Conservation (phyloP, 208 protist genomes). For the Crithidia thermophila region DNA sequence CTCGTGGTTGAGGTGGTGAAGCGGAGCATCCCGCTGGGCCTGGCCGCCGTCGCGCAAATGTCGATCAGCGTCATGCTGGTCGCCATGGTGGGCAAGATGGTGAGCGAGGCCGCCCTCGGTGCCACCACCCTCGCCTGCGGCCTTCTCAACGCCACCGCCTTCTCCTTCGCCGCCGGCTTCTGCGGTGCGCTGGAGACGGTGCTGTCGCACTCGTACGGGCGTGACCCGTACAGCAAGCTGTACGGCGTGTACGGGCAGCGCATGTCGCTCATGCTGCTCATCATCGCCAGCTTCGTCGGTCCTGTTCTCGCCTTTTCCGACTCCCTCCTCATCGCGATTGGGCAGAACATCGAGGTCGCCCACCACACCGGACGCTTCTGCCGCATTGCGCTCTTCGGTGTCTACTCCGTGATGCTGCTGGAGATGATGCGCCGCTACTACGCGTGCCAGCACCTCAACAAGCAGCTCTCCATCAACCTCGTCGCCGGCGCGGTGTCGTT, state of each 20-base stretch:
- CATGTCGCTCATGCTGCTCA: constrained; percentile 72
- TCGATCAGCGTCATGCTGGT: constrained; percentile 54
- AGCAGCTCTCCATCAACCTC: constrained; percentile 64
- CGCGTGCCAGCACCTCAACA: constrained; percentile 73
- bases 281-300: constrained; percentile 48
- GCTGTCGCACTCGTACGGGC: constrained; percentile 74
- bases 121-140: constrained; percentile 67
- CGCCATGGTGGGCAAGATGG: constrained; percentile 56
- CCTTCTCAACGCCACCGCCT: constrained; percentile 81
- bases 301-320: constrained; percentile 65
- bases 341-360: constrained; percentile 58
- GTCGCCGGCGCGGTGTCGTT: constrained; percentile 51
- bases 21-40: constrained; percentile 57
- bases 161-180: constrained; percentile 63
- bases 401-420: constrained; percentile 72
- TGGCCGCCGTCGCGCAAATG: constrained; percentile 67
- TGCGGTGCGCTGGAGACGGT: constrained; percentile 80
- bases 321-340: constrained; percentile 47
- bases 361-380: constrained; percentile 64
- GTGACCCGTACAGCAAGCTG: constrained; percentile 68
- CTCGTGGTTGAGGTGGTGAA: constrained; percentile 43
- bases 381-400: constrained; percentile 55
- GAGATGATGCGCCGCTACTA: constrained; percentile 85
- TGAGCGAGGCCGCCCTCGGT: constrained; percentile 57
- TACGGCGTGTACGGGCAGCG: constrained; percentile 79